Percentiles rank a stretch among this genome's conserved stretches.
These are phyloP conservation scores for Nicotiana tomentosiformis DNA, from an alignment of 257 asterid species.

Conservation along the genomic window DNA sequence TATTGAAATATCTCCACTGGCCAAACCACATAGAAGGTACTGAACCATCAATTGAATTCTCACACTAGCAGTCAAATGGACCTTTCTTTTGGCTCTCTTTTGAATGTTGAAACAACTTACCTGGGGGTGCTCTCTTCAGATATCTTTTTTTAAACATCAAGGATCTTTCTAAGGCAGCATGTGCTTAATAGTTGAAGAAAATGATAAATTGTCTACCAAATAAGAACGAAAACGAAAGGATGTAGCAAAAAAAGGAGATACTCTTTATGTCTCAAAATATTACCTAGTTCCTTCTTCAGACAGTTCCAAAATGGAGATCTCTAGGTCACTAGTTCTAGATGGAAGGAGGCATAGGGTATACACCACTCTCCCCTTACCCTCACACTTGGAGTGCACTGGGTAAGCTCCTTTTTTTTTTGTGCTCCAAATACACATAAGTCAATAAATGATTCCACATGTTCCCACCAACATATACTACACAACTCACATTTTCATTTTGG, in stretches of 20 bases:
- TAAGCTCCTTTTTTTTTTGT: too few species aligned
- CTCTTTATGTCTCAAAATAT: background rate
- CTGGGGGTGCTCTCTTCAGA: background rate
- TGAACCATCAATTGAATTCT: background rate
- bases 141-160: background rate
- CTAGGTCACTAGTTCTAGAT: background rate
- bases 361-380: background rate
- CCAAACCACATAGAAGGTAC: constrained; percentile 96
- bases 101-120: background rate
- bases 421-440: too few species aligned
- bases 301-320: background rate
- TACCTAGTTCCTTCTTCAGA: background rate
- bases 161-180: background rate
- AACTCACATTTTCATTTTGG: too few species aligned
- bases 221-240: background rate
- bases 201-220: background rate
- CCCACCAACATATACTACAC: too few species aligned
- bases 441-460: too few species aligned
- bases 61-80: background rate
- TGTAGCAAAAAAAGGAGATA: background rate
- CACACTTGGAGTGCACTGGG: background rate
- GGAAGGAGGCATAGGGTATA: background rate
- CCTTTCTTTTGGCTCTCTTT: background rate
- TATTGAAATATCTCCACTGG: constrained; percentile 89
- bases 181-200: background rate